Evolutionary conservation across 306 rosid genomes (phyloP).

Genomic region (Rosa rugosa): DNA sequence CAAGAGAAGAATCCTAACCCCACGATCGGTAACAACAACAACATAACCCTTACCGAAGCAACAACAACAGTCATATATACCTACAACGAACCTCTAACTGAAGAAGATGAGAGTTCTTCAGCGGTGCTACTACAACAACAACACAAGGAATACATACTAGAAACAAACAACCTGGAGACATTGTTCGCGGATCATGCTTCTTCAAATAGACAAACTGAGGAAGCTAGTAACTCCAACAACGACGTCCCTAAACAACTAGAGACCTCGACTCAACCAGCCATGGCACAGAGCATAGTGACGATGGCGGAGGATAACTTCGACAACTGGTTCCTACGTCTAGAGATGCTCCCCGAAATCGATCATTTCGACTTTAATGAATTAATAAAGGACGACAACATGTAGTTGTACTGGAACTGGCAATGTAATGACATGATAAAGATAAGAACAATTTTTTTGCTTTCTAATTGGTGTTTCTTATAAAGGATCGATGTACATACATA

Average conservation of each 20-base stretch:
- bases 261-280: not conserved
- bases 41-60: not conserved
- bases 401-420: too few species aligned
- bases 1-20: not conserved
- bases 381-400: too few species aligned
- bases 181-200: constrained; percentile 9
- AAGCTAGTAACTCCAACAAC: not conserved
- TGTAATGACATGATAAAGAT: not conserved
- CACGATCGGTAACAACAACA: not conserved
- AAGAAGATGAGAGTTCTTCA: constrained; percentile 13
- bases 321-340: constrained; percentile 23
- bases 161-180: constrained; percentile 11
- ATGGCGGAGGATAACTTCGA: not conserved
- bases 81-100: not conserved
- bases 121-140: constrained; percentile 20
- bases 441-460: too few species aligned
- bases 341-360: constrained; percentile 17
- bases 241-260: not conserved
- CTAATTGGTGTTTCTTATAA: too few species aligned
- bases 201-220: not conserved
- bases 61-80: not conserved
- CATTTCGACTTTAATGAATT: not conserved
- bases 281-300: not conserved
- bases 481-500: too few species aligned
- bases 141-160: constrained; percentile 24